A percentile compares a stretch with the other conserved stretches of the same genome.
Conservation (phyloP, 2,329 filamentous ascomycete genomes). For the Cercospora zeae-maydis region DNA sequence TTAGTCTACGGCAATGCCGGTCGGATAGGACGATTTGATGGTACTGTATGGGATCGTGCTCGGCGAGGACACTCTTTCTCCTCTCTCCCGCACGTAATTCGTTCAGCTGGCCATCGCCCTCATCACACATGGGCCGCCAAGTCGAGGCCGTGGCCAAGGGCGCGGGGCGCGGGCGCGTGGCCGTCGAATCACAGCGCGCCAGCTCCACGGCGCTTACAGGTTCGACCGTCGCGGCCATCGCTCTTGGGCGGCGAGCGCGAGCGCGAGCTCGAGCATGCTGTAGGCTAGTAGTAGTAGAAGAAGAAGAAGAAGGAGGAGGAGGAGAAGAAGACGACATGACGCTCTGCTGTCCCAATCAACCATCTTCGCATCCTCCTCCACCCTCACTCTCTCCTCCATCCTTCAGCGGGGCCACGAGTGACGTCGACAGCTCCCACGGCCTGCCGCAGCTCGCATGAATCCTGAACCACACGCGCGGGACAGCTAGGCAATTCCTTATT, state of each 20-base stretch:
- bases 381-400: neutral
- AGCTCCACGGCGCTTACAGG: constrained; percentile 12
- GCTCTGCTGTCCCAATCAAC: neutral
- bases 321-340: neutral
- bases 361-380: neutral
- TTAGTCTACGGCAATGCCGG: too few relatives aligned
- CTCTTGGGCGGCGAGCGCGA: neutral
- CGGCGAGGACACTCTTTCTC: too few relatives aligned
- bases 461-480: neutral
- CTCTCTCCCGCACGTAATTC: too few relatives aligned
- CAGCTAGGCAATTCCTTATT: neutral
- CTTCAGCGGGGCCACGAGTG: neutral
- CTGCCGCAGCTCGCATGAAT: neutral
- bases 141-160: neutral
- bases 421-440: neutral
- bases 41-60: neutral
- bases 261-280: neutral
- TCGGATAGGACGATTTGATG: too few relatives aligned
- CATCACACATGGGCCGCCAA: constrained; percentile 2
- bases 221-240: constrained; percentile 2
- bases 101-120: neutral
- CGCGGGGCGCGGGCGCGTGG: constrained; percentile 7
- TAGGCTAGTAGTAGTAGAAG: too few relatives aligned
- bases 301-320: too few relatives aligned
- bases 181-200: constrained; percentile 8